Base-by-base conservation (phyloP, 75 land plant genomes). In the Adiantum capillusveneris region DNA sequence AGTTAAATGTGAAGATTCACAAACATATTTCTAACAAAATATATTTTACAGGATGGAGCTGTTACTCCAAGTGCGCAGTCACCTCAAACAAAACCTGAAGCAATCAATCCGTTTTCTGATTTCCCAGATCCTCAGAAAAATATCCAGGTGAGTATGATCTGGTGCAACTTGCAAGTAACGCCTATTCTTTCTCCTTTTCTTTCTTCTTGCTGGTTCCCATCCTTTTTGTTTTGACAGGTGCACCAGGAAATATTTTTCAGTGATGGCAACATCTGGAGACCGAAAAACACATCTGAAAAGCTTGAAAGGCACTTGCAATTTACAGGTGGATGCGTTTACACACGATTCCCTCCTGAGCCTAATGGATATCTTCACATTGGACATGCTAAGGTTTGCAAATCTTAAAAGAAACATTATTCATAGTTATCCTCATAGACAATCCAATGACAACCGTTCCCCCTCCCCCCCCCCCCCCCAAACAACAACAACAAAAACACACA, bases 301-400 rank as follows among this genome's bases (percentile, higher is more conserved):
- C 79, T 95, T 52, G 86, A 87, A 48, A 86, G 70, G 29, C 99
- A 95, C 66, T 72, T 95, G 53, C 79, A 80, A 57, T 66, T 26
- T 31, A 90, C 99, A 6, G 86, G 86, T 48, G 83, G 97, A 18
- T 90, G 74, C 66, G 82, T 95, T 55, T 71, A 56, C 36, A 79
- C 99, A 25, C 86, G 99, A 16, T 95, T 95, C 61, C 99, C 99
- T 63, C 99, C 99, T 41, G 99, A 95, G 57, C 99, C 99, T 27
- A 95, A 95, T 83, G 99, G 99, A 0, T 95, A 82, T 70, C 71
- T 95, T 24, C 99, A 95, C 66, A 95, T 95, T 59, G 99, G 99
- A 52, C 99, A 95, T 77, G 99, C 99, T 29, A 95, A 95, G 92
- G 99, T 90, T 80, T 58, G 56, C n/a, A n/a, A n/a, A n/a, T n/a